Evolutionary conservation across 2,329 filamentous ascomycete species (phyloP), one percentile per base, ranked within the genome.

Genomic region (Talaromyces rugulosus): DNA sequence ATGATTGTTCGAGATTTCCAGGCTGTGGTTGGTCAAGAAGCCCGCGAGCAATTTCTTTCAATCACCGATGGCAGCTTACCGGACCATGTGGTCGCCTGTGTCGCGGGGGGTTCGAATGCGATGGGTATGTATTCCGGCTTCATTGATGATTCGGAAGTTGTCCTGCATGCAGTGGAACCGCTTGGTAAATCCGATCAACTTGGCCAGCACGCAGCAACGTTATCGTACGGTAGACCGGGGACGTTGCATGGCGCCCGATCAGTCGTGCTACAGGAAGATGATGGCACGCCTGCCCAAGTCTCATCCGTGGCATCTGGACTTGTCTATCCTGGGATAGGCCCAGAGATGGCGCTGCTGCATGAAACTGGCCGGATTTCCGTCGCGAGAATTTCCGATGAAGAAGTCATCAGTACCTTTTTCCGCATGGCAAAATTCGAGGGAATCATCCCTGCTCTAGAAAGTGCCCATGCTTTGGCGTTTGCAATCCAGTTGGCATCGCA

Each of bases 401-500:
- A 70, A 59, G 59, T 63, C 0, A 62, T 70, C n/a, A 56, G 33
- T 28, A 61, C 66, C 2, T 70, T 70, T 56, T 69, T 66, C 31
- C 62, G 56, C 11, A 60, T 68, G 56, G 60, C 62, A 14, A 65
- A 66, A 30, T 59, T 62, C 1, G 68, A 71, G 58, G 67, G 63
- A 14, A 66, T 61, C 31, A 52, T 61, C 9, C 31, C 53, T 33
- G 59, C 59, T 28, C 18, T 61, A 18, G 53, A 61, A 28, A 52
- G 23, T 33, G 59, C 59, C 7, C 59, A 61, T 11, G 54, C 53
- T n/a, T 30, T 58, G 69, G 95, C 84, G 68, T 91, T 90, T 28
- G 91, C 89, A 14, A 77, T 96, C 53, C 87, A 95, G 79, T 77
- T 96, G 67, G 91, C 91, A 44, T n/a, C 61, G 9, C 52, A 64